Percentiles rank a stretch among this genome's conserved stretches.
phyloP scores from a whole-genome alignment of 495 filamentous ascomycete species.

The Delitschia confertaspora region DNA sequence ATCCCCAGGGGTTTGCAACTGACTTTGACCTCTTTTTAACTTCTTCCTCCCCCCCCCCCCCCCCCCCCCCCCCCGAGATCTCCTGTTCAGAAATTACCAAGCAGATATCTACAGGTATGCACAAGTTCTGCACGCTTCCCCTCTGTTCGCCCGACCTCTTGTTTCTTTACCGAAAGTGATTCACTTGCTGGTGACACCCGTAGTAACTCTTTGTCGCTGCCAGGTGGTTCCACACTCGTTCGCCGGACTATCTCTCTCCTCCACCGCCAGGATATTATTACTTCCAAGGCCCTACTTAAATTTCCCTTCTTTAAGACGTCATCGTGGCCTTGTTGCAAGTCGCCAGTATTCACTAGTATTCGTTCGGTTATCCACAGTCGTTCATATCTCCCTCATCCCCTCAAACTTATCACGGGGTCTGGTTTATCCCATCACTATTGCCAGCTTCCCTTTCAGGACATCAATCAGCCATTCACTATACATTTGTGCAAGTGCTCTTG shows the following conservation, averaged over 20 bases:
- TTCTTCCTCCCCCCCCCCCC: not conserved
- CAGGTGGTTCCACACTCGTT: slow-evolving; percentile 17
- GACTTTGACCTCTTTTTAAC: slow-evolving; percentile 15
- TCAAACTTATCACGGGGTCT: not conserved
- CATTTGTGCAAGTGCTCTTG: slow-evolving; percentile 15
- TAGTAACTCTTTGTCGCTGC: slow-evolving; percentile 8
- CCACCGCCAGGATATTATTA: too few species aligned
- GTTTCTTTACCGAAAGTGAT: slow-evolving; percentile 1
- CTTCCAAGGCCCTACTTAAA: too few species aligned
- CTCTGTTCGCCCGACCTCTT: not conserved
- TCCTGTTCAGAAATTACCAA: too few species aligned
- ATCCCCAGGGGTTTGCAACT: slow-evolving; percentile 7
- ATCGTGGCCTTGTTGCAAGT: too few species aligned
- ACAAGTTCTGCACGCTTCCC: slow-evolving; percentile 17
- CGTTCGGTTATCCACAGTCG: not conserved
- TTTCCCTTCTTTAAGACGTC: not conserved
- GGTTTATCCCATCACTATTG: not conserved
- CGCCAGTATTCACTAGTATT: too few species aligned
- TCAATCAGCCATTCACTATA: slow-evolving; percentile 17
- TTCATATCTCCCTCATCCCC: slow-evolving; percentile 1
- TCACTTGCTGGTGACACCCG: slow-evolving; percentile 18
- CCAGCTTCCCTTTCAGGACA: slow-evolving; percentile 14
- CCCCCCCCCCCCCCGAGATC: too few species aligned
- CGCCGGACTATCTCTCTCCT: slow-evolving; percentile 3
- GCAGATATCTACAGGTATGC: slow-evolving; percentile 16